Percentiles rank a stretch among this genome's conserved stretches.
phyloP scores from a whole-genome alignment of 768 basidiomycete species.

The Macrolepiota dolichaula region DNA sequence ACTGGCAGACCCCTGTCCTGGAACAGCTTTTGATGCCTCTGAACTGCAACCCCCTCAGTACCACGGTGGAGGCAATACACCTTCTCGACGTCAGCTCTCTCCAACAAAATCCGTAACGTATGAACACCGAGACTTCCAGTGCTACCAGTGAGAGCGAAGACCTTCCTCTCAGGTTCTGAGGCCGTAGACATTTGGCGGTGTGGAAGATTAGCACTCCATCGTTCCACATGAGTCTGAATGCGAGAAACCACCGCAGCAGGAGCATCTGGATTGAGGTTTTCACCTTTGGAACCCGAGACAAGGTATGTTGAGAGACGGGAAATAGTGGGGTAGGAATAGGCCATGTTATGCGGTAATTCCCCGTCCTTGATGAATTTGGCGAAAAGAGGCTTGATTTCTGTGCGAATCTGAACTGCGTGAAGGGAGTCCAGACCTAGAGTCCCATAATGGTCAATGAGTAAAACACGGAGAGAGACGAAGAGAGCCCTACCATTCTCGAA shows the following conservation, averaged over 20 bases:
- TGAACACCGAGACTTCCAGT: conserved; percentile 30
- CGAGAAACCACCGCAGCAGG: background rate
- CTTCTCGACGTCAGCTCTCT: conserved; percentile 13
- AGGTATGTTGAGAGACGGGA: conserved; percentile 7
- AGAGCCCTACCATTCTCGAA: conserved; percentile 9
- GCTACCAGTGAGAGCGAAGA: conserved; percentile 29
- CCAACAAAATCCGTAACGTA: conserved; percentile 21
- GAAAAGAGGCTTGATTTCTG: conserved; percentile 7
- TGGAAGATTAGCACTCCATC: conserved; percentile 3
- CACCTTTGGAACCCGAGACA: background rate
- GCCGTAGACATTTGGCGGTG: background rate
- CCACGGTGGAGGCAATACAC: conserved; percentile 25
- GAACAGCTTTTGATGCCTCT: conserved; percentile 7
- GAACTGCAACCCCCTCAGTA: background rate
- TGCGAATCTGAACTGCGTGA: conserved; percentile 11
- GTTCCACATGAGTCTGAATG: conserved; percentile 1
- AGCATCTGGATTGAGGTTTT: background rate
- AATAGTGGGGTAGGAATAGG: conserved; percentile 4
- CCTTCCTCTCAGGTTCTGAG: conserved; percentile 14
- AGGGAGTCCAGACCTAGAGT: conserved; percentile 11
- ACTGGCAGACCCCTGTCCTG: background rate
- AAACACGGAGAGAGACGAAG: background rate
- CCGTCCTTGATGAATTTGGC: background rate
- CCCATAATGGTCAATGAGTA: no score
- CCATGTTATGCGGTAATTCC: conserved; percentile 9